Base-by-base conservation (phyloP, 1,284 basidiomycete species). In the Ustilago trichophora region DNA sequence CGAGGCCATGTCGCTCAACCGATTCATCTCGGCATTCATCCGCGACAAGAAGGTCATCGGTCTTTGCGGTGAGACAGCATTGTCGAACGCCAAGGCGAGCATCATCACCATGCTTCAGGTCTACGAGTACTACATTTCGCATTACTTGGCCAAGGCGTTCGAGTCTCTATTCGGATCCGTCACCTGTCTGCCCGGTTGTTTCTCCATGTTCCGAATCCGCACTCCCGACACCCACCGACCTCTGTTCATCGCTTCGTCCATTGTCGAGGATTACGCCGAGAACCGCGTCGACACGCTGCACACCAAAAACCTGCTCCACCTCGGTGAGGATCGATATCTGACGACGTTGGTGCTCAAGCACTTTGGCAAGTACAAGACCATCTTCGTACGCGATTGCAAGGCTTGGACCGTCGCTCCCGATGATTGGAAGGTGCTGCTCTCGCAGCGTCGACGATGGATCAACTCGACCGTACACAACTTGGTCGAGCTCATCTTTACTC, bases 381-480 rank as follows among this genome's bases (percentile, higher is more conserved):
- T 93, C 79, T 98, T 98, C 78, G 88, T 94, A 25, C 88, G 91
- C 15, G 94, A 98, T 80, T 93, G 93, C 1, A 90, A 92, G 80
- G 93, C 94, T 4, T 64, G 70, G 68, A 83, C 83, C 16, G 67
- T 78, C 2, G 81, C 81, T 5, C 81, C 81, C 4, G 1, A 91
- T 86, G 90, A 92, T 74, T 97, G 93, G 92, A 89, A 89, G 80
- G 90, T 99, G 38, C 83, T 98, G 68, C 85, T 98, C n/a, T 96
- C 93, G 10, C 95, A 99, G 82, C 89, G 94, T 84, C 90, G 94
- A 84, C 90, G 93, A 76, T 98, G 96, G 96, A 99, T 98, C 84
- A 98, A 98, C 85, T 98, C 93, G 32, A 99, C 95, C 0, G 89
- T 98, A 26, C 95, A 99, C 85, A 98, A 99, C 82, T 84, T 98